Evolutionary conservation across 2,329 filamentous ascomycete genomes (phyloP).

Genomic region (Botrytis galanthina): DNA sequence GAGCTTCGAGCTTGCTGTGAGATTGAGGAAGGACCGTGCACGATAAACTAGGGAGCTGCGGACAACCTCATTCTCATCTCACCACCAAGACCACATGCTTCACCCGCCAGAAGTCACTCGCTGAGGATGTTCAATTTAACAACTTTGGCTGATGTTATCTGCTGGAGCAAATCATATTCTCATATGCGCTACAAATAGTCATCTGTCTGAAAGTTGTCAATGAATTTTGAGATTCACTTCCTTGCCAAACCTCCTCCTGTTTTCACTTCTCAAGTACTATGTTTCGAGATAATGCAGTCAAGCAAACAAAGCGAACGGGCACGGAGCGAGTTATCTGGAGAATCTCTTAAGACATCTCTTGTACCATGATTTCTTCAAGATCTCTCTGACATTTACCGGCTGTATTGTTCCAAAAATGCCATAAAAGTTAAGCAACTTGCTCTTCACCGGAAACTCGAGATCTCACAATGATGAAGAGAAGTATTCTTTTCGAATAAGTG

Average conservation of each 20-base stretch:
- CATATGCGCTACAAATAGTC: neutral
- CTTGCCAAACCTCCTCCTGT: neutral
- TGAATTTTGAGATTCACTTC: neutral
- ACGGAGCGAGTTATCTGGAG: neutral
- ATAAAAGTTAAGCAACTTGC: neutral
- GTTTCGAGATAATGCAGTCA: neutral
- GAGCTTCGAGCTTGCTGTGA: slow-evolving; percentile 23
- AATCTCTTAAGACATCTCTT: neutral
- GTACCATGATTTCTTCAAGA: neutral
- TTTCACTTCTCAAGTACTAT: neutral
- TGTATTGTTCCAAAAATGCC: too few relatives aligned
- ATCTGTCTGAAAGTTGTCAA: neutral
- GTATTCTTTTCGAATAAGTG: neutral
- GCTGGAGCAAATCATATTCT: neutral
- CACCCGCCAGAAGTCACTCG: neutral
- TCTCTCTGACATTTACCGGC: neutral
- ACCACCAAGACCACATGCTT: neutral
- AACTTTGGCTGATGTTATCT: neutral
- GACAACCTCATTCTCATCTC: slow-evolving; percentile 5
- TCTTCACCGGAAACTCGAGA: neutral
- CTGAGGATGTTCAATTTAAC: neutral
- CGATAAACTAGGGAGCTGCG: slow-evolving; percentile 20
- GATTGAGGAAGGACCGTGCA: slow-evolving; percentile 19
- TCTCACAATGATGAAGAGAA: neutral
- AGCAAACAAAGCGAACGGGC: neutral